Base-by-base conservation (phyloP, 1,284 basidiomycete species). In the Sanghuangporus sanghuang region DNA sequence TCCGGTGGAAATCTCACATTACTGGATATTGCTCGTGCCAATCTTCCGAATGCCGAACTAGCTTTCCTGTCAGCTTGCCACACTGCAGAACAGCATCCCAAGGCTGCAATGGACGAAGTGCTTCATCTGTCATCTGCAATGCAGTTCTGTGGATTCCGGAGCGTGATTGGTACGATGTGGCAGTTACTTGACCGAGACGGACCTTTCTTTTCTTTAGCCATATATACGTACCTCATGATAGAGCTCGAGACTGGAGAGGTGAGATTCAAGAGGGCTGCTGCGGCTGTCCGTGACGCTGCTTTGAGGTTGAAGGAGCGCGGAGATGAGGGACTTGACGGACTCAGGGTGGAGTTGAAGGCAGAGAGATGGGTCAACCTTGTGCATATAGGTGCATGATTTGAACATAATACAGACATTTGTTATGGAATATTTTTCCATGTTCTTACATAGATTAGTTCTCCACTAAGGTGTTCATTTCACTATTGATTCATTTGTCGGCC, bases 81-180 rank as follows among this genome's bases (percentile, higher is more conserved):
- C 21, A 73, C 66, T 35, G 70, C 63, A 32, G 60, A 59, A 27
- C 65, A 62, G 16, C 59, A 21, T 11, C 16, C 40, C 7, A 12
- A 27, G 2, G 32, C 9, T n/a, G 32, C 52, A 27, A 71, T 70
- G 1, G 73, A 77, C 42, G 75, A 78, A 61, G 68, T 68, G 6
- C 63, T 77, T 9, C 75, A 77, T 64, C 72, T 78, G 8, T 71
- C 74, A 6, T 72, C 74, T 0, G 73, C 71, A 0, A 49, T 77
- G 63, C 73, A 73, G 57, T 76, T 75, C 53, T 67, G 68, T 9
- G 77, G 77, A 7, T 71, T 74, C 60, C 66, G 69, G 7, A 73
- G 71, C 39, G 77, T 78, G 0, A 69, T 80, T 12, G 78, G 75
- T n/a, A 77, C 78, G 38, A 66, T 78, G 67, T 79, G 77, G 77